Percentiles rank a stretch among this genome's conserved stretches.
These are phyloP conservation scores for Fusarium falciforme DNA, from an alignment of 2,329 filamentous ascomycete species.

Conservation along the genomic window DNA sequence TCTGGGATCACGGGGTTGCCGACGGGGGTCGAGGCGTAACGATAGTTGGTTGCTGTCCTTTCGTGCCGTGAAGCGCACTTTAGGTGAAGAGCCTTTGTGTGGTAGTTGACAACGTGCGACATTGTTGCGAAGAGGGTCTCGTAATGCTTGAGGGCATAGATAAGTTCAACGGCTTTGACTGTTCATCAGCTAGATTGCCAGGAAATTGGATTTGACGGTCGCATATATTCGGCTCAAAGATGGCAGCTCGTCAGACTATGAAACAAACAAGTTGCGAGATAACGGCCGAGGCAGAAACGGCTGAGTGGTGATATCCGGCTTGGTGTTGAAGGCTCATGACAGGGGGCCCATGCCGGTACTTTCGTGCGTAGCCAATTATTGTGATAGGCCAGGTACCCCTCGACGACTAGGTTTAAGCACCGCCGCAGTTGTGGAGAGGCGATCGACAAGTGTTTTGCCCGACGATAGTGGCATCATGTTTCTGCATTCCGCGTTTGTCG, in stretches of 20 bases:
- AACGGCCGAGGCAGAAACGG: slow-evolving; percentile 10
- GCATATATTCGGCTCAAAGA: neutral
- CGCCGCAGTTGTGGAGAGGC: neutral
- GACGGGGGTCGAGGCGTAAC: neutral
- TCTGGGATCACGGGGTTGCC: slow-evolving; percentile 30
- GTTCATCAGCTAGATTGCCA: neutral
- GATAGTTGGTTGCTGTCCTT: neutral
- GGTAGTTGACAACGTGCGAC: slow-evolving; percentile 31
- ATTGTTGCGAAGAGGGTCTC: neutral
- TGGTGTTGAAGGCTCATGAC: neutral
- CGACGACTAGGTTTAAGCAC: neutral
- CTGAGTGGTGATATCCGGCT: neutral
- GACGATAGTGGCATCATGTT: neutral
- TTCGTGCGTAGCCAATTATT: fast-evolving
- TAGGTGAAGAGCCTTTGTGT: slow-evolving; percentile 19
- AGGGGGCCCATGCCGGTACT: slow-evolving; percentile 14
- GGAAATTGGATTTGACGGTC: neutral
- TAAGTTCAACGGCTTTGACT: neutral
- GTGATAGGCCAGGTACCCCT: neutral
- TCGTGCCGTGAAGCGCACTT: slow-evolving; percentile 5
- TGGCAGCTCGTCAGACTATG: neutral
- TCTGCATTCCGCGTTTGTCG: neutral
- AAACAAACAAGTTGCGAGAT: neutral
- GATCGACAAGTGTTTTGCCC: slow-evolving; percentile 7
- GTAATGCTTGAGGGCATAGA: neutral